Evolutionary conservation across 257 asterid genomes (phyloP).

Genomic region (Nicotiana tomentosiformis): DNA sequence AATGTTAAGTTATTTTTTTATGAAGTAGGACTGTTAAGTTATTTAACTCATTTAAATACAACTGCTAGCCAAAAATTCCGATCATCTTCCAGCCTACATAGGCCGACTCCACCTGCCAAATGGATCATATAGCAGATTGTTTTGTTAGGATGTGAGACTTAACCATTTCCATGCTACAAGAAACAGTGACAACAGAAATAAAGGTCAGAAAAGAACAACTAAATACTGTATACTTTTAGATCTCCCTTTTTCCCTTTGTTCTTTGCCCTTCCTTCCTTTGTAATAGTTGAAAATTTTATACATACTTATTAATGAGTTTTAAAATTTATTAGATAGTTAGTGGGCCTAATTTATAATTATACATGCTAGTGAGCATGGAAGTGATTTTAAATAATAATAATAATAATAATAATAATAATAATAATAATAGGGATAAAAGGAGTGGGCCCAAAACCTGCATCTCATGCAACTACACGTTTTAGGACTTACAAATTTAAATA

Average conservation of each 20-base stretch:
- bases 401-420: too few relatives aligned
- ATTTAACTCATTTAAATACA: neutral
- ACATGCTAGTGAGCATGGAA: too few relatives aligned
- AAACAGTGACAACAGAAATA: neutral
- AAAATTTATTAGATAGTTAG: too few relatives aligned
- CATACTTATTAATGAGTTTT: too few relatives aligned
- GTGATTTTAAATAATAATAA: too few relatives aligned
- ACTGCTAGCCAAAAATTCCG: neutral
- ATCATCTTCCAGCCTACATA: neutral
- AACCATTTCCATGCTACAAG: neutral
- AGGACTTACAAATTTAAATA: too few relatives aligned
- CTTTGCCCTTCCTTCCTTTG: neutral
- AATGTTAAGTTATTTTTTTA: neutral
- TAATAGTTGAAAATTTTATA: too few relatives aligned
- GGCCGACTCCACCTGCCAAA: neutral
- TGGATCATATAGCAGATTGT: neutral
- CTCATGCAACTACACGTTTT: too few relatives aligned
- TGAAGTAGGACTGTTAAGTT: neutral
- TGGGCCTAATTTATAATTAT: too few relatives aligned
- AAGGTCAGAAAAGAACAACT: neutral
- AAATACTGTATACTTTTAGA: neutral
- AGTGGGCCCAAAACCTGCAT: too few relatives aligned
- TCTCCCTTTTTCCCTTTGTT: neutral
- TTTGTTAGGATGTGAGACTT: neutral
- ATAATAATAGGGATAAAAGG: too few relatives aligned